Conservation (phyloP, 2,329 filamentous ascomycete genomes). For the Neofusicoccum ribis region DNA sequence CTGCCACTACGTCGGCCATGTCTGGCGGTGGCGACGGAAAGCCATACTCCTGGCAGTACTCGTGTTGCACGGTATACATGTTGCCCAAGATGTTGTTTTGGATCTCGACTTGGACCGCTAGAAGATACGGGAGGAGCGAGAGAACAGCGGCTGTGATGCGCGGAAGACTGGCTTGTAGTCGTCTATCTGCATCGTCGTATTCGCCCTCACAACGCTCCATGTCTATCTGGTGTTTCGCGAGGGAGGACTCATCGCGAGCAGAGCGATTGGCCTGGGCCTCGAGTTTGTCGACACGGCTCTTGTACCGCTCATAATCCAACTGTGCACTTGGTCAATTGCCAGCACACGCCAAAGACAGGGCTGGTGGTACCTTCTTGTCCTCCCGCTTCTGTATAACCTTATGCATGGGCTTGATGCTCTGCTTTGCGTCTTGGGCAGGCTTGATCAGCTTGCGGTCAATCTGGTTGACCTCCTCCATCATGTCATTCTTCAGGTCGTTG, state of each 20-base stretch:
- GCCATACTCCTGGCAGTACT: slow-evolving; percentile 67
- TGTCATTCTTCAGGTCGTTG: slow-evolving; percentile 68
- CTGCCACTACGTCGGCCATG: slow-evolving; percentile 68
- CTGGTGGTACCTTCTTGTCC: slow-evolving; percentile 62
- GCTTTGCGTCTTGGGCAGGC: slow-evolving; percentile 69
- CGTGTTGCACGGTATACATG: slow-evolving; percentile 75
- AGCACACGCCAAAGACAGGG: slow-evolving; percentile 21
- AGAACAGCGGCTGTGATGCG: slow-evolving; percentile 70
- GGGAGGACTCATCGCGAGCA: slow-evolving; percentile 69
- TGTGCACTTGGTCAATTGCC: slow-evolving; percentile 29
- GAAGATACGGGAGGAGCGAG: slow-evolving; percentile 70
- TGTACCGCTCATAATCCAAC: slow-evolving; percentile 77
- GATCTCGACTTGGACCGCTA: slow-evolving; percentile 69
- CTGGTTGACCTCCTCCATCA: slow-evolving; percentile 68
- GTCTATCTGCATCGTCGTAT: slow-evolving; percentile 73
- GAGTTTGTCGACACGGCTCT: slow-evolving; percentile 68
- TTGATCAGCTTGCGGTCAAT: slow-evolving; percentile 71
- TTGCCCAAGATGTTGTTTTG: slow-evolving; percentile 77
- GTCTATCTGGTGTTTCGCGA: slow-evolving; percentile 72
- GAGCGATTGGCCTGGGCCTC: slow-evolving; percentile 69
- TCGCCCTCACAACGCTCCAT: slow-evolving; percentile 67
- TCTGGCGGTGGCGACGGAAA: slow-evolving; percentile 72
- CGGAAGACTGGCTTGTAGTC: slow-evolving; percentile 70
- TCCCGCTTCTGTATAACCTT: slow-evolving; percentile 85
- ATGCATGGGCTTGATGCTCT: slow-evolving; percentile 68